Base-by-base conservation (phyloP, 83 land plant species). In the Diphasiastrum complanatum region DNA sequence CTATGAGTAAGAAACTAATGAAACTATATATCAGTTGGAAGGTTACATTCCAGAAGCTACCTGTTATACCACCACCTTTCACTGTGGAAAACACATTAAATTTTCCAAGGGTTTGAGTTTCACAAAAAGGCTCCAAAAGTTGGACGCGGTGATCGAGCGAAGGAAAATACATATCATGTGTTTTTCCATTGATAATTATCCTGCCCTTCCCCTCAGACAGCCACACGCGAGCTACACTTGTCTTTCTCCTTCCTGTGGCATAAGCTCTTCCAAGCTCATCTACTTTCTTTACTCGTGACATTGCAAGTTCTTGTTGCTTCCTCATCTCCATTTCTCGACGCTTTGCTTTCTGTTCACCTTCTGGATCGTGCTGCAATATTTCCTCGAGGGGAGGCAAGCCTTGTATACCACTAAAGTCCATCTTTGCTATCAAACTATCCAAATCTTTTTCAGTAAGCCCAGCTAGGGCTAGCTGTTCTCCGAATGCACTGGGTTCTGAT, bases 61-160 rank as follows among this genome's bases (percentile, higher is more conserved):
- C 98, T 69, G 91, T 68, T 14, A 72, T 51, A 41, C 98, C 98
- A 54, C 98, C 98, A 26, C 98, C 98, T 61, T 85, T 92, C 16
- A 92, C 98, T 49, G 84, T 85, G 43, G 87, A 83, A 3, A 48
- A 55, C 23, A 85, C 73, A 68, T 92, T 85, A 80, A 89, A 92
- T 45, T 64, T 72, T 20, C 98, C 98, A 50, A 92, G 51, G 22
- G 91, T 85, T 47, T 85, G 75, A 22, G 98, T 92, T 54, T 71
- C 80, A 47, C 71, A 33, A 51, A 88, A 85, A 31, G 98, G 98
- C 20, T 80, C 78, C 49, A 92, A 79, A 61, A 85, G 75, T 18
- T 82, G 80, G 35, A 93, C 84, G 29, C 98, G 81, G 29, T 88
- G 81, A 62, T 86, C 96, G 56, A 92, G 72, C 36, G 67, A 57